These are phyloP conservation scores for Syzygium aqueum DNA, from an alignment of 345 rosid genomes.

Conservation along the genomic window DNA sequence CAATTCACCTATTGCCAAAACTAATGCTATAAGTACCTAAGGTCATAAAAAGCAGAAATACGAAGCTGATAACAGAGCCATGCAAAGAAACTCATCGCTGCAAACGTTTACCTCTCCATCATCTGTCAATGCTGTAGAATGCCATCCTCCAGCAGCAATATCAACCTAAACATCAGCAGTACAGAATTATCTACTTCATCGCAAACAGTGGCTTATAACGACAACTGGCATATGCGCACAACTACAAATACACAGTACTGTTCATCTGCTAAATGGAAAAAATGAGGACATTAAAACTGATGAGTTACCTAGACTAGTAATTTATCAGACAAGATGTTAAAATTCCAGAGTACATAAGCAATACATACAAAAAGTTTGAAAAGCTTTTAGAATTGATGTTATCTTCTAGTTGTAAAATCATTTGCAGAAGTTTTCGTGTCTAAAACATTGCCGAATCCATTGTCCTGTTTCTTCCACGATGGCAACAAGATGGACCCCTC, in stretches of 20 bases:
- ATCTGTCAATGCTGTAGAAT: conserved; percentile 81
- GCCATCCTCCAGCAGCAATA: conserved; percentile 99
- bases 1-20: background rate
- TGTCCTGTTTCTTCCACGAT: background rate
- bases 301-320: background rate
- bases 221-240: background rate
- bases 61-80: background rate
- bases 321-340: background rate
- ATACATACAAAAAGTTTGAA: background rate
- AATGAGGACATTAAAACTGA: background rate
- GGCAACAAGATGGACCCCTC: background rate
- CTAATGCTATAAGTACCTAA: background rate
- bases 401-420: background rate
- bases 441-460: background rate
- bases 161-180: conserved; percentile 55
- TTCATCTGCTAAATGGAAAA: background rate
- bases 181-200: background rate
- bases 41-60: background rate
- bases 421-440: background rate
- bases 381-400: background rate
- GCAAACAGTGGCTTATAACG: background rate
- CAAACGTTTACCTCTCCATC: conserved; percentile 60
- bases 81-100: background rate
- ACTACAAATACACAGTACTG: background rate
- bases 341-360: background rate